Conservation (phyloP, 2,329 filamentous ascomycete genomes). For the Dryadomyces sulphureus region DNA sequence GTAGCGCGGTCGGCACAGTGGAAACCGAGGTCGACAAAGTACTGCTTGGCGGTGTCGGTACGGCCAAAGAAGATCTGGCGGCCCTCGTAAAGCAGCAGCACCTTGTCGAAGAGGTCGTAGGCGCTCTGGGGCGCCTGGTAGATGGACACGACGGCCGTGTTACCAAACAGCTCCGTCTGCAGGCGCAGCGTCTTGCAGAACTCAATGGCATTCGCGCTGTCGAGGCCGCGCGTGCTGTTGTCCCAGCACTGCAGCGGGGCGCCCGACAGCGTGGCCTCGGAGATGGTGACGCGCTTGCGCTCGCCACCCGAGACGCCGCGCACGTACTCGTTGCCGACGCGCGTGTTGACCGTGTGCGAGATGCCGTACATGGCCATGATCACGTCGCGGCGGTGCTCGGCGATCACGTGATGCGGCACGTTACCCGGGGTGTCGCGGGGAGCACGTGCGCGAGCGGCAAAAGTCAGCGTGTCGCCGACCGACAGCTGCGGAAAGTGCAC, state of each 20-base stretch:
- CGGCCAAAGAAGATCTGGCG: slow-evolving; percentile 50
- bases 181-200: slow-evolving; percentile 57
- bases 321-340: slow-evolving; percentile 63
- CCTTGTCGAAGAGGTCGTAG: slow-evolving; percentile 52
- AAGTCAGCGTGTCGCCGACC: slow-evolving; percentile 66
- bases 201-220: slow-evolving; percentile 62
- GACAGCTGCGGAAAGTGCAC: slow-evolving; percentile 65
- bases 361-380: slow-evolving; percentile 66
- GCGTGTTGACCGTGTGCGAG: slow-evolving; percentile 56
- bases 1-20: slow-evolving; percentile 52
- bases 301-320: slow-evolving; percentile 64
- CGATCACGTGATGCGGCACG: slow-evolving; percentile 35
- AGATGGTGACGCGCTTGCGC: slow-evolving; percentile 51
- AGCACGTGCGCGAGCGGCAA: slow-evolving; percentile 57
- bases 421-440: slow-evolving; percentile 47
- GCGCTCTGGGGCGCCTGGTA: slow-evolving; percentile 53
- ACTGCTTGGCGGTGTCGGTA: slow-evolving; percentile 42
- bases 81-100: slow-evolving; percentile 42
- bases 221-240: slow-evolving; percentile 52
- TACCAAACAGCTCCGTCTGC: slow-evolving; percentile 51
- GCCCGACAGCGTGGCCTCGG: slow-evolving; percentile 43
- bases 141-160: slow-evolving; percentile 55
- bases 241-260: slow-evolving; percentile 38
- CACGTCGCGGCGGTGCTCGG: slow-evolving; percentile 40
- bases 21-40: slow-evolving; percentile 54